A percentile compares a stretch with the other conserved stretches of the same genome.
Conservation (phyloP, 179 eudicot genomes). For the Vitellaria paradoxa region DNA sequence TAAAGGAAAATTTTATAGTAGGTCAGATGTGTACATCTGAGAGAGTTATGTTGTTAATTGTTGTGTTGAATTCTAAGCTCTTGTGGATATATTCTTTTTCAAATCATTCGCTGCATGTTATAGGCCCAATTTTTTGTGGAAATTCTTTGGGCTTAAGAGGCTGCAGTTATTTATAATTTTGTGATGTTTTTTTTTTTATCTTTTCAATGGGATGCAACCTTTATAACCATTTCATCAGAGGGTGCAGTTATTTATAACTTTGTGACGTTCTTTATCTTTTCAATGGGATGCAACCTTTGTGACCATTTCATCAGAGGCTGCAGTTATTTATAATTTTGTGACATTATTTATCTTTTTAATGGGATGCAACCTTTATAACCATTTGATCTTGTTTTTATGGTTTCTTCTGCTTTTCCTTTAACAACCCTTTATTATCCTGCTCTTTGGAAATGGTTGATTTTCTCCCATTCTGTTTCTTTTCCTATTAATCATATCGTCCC, state of each 20-base stretch:
- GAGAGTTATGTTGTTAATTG: neutral
- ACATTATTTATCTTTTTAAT: neutral
- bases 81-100: neutral
- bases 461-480: neutral
- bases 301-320: too few species aligned
- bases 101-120: neutral
- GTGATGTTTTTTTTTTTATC: too few species aligned
- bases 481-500: too few species aligned
- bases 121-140: neutral
- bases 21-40: neutral
- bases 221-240: too few species aligned
- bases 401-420: neutral
- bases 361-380: neutral
- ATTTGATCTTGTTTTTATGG: neutral
- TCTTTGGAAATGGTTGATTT: neutral
- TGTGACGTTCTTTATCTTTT: too few species aligned
- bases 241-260: too few species aligned
- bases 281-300: too few species aligned
- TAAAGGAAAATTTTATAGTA: neutral
- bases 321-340: neutral
- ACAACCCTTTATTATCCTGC: neutral
- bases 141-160: neutral
- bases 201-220: too few species aligned
- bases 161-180: neutral
- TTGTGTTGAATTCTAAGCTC: neutral